These are phyloP conservation scores for Boletus subcaerulescens DNA, from an alignment of 768 basidiomycete species.

Conservation along the genomic window DNA sequence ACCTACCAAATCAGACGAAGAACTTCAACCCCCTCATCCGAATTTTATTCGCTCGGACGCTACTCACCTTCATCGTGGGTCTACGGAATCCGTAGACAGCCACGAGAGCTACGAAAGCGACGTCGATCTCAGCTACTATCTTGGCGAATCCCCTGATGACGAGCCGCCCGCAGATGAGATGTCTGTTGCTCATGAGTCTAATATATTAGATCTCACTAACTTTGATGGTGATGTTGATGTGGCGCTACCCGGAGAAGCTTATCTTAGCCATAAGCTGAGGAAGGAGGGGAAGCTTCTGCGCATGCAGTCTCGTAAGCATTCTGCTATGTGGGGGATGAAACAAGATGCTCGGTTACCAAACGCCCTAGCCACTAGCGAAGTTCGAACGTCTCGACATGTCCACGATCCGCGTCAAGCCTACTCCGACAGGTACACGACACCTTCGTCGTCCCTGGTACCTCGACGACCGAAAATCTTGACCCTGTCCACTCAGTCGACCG, in stretches of 20 bases:
- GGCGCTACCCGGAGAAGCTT: conserved; percentile 52
- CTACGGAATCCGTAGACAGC: conserved; percentile 30
- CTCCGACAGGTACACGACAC: neutral
- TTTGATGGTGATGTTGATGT: conserved; percentile 75
- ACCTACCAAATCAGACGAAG: conserved; percentile 11
- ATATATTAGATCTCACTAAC: conserved; percentile 66
- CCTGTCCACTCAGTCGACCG: conserved; percentile 17
- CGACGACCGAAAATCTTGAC: neutral
- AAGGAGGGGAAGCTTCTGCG: conserved; percentile 63
- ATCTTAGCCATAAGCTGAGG: conserved; percentile 49
- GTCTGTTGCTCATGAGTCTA: conserved; percentile 41
- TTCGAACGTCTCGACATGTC: neutral
- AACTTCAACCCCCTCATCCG: conserved; percentile 38
- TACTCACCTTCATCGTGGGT: conserved; percentile 8
- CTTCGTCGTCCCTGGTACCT: neutral
- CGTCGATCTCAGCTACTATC: conserved; percentile 44
- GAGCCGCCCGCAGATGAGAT: conserved; percentile 33
- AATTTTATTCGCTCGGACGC: conserved; percentile 18
- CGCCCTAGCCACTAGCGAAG: neutral
- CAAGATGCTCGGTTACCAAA: conserved; percentile 8
- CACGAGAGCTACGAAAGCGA: conserved; percentile 32
- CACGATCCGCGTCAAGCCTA: neutral
- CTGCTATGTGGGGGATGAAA: conserved; percentile 8
- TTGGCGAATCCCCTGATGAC: conserved; percentile 31
- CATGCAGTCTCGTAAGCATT: conserved; percentile 37